phyloP scores from a whole-genome alignment of 768 basidiomycete species.

The Rhizopogon roseolus region DNA sequence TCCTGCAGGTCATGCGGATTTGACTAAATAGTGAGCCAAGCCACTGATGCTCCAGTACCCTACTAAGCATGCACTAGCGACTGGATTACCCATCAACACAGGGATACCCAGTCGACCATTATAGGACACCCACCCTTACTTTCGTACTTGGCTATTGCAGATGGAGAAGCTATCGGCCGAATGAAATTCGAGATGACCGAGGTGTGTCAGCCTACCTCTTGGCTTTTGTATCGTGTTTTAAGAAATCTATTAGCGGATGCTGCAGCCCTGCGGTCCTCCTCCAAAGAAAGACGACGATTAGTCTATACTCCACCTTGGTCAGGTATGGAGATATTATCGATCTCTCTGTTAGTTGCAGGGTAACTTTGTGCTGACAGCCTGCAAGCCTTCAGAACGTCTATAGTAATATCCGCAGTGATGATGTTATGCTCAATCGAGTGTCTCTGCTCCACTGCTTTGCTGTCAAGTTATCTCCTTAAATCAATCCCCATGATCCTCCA shows the following conservation, averaged over 20 bases:
- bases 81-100: constrained; percentile 96
- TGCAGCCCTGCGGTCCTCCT: constrained; percentile 92
- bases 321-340: neutral
- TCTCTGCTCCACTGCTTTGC: neutral
- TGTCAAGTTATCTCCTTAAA: neutral
- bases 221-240: constrained; percentile 17
- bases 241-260: constrained; percentile 61
- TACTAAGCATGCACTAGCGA: constrained; percentile 51
- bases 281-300: constrained; percentile 84
- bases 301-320: too few species aligned
- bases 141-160: constrained; percentile 88
- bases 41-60: neutral
- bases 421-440: neutral
- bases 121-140: constrained; percentile 84
- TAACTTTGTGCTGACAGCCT: neutral
- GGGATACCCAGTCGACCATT: constrained; percentile 91
- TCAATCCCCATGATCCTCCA: too few species aligned
- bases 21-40: constrained; percentile 84
- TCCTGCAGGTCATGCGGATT: constrained; percentile 81
- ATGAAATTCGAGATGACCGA: constrained; percentile 94
- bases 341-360: neutral
- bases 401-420: neutral
- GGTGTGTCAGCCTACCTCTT: constrained; percentile 38
- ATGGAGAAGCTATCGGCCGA: constrained; percentile 88
- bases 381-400: neutral